Percentiles rank a stretch among this genome's conserved stretches.
Evolutionary conservation across 1,284 basidiomycete species (phyloP).

Genomic region (Puccinia hordei): DNA sequence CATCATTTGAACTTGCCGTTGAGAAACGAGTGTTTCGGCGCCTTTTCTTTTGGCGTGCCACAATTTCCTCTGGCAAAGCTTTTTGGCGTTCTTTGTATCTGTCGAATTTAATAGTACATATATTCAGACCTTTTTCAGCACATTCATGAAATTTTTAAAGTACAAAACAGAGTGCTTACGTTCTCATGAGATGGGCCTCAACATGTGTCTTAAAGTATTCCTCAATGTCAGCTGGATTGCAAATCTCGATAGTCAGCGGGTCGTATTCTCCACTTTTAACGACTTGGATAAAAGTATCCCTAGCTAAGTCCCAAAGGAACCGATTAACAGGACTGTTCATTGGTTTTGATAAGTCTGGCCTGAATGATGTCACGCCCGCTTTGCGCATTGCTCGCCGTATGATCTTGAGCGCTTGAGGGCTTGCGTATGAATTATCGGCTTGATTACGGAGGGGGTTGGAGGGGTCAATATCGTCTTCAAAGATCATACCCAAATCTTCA

Average conservation of each 20-base stretch:
- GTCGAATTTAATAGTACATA: background rate
- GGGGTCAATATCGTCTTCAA: too few species aligned
- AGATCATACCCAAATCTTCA: too few species aligned
- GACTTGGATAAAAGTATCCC: background rate
- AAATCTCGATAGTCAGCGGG: background rate
- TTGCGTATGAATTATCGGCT: too few species aligned
- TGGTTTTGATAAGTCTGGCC: background rate
- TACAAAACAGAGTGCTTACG: background rate
- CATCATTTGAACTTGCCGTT: background rate
- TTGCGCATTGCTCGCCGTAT: too few species aligned
- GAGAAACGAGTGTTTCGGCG: background rate
- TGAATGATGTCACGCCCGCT: background rate
- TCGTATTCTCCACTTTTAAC: conserved; percentile 24
- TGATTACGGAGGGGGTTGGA: too few species aligned
- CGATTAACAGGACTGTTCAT: background rate
- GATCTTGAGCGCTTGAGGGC: too few species aligned
- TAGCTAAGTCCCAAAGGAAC: conserved; percentile 27
- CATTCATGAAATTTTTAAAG: background rate
- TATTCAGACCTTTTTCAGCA: too few species aligned
- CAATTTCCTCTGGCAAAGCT: background rate
- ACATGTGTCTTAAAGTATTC: background rate
- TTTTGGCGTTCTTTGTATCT: background rate
- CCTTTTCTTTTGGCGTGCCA: background rate
- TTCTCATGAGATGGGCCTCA: background rate
- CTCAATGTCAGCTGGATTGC: background rate